Evolutionary conservation across 352 stramenopile species (phyloP), one percentile per base, ranked within the genome.

Genomic region (Phytopythium kandeliae): DNA sequence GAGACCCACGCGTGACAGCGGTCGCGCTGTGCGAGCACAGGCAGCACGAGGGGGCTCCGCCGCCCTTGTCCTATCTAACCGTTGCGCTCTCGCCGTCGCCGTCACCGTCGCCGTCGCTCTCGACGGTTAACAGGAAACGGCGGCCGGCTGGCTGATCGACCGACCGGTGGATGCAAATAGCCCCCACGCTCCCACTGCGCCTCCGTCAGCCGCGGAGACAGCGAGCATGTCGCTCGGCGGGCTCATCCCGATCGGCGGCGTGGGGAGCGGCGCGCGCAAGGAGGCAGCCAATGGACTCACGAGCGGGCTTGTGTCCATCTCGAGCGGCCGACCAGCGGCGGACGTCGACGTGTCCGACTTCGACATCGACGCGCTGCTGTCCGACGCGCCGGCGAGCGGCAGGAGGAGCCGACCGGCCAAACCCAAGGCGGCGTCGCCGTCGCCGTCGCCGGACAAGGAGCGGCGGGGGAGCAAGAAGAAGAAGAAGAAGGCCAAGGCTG

Each of bases 241-340:
- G 2, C 67, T 87, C 30, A 79, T 81, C 13, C 66, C 78, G 8
- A 84, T 89, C 50, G 61, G 66, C 8, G 62, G 62, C 1, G 49
- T 3, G 34, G 57, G 52, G 3, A 41, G 43, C 4, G 33, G 55
- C 30, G 54, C 50, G 35, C 49, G 52, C 28, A 75, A 67, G 50
- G 58, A 54, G 15, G 46, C 43, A 9, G 22, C 55, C 15, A 78
- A 55, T 11, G 67, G 86, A 28, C 63, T 87, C 33, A 89, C 75
- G 1, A 58, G 75, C 41, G 78, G 78, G 0, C 60, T 87, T 26
- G 86, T 89, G 51, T 82, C 73, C 10, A 74, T 89, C 38, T 57
- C 48, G 19, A n/a, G 44, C 28, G 38, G 54, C 1, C 51, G 58
- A 1, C 24, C 42, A 26, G 54, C 55, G 36, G 65, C 63, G 52